Conservation (phyloP, 73 alveolate species). For the Paramecium bursaria region DNA sequence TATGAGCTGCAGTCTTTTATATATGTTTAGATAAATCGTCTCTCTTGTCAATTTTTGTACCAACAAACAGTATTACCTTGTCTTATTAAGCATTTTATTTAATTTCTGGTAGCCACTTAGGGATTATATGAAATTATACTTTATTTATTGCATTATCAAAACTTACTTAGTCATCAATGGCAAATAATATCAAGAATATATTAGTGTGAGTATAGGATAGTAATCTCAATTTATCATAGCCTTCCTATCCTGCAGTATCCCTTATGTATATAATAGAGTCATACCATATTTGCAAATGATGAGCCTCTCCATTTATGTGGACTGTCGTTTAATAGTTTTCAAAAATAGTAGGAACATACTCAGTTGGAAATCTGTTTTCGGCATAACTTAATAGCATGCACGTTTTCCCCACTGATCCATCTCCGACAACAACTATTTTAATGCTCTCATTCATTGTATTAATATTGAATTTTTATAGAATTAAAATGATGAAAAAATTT, state of each 20-base stretch:
- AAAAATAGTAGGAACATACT: constrained; percentile 80
- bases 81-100: no score
- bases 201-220: constrained; percentile 79
- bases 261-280: neutral
- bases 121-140: constrained; percentile 57
- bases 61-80: neutral
- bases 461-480: no score
- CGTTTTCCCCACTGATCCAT: constrained; percentile 39
- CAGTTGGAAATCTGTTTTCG: constrained; percentile 76
- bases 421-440: constrained; percentile 41
- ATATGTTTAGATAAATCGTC: neutral
- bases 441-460: no score
- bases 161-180: constrained; percentile 76
- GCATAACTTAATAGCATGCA: constrained; percentile 62
- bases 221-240: constrained; percentile 80
- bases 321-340: constrained; percentile 80
- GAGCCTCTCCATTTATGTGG: constrained; percentile 71
- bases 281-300: constrained; percentile 80
- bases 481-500: no score
- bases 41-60: constrained; percentile 8
- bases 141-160: constrained; percentile 75
- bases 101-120: neutral
- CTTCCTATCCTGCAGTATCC: constrained; percentile 90
- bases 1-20: neutral
- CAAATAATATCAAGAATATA: constrained; percentile 78